phyloP scores from a whole-genome alignment of 805 yeast genomes.

The Candida pseudoglaebosa region DNA sequence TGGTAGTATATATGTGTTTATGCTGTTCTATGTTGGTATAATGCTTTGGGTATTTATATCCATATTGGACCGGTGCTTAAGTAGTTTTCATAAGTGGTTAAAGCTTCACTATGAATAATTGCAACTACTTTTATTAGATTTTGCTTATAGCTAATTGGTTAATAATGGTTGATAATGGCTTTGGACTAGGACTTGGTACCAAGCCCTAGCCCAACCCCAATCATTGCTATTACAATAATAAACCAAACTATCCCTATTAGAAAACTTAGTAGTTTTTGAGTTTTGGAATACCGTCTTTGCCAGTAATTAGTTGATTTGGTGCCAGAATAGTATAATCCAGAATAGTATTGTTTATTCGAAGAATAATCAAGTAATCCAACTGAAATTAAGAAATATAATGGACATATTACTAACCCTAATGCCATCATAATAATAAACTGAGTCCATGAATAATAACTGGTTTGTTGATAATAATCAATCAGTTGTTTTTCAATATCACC shows the following conservation, averaged over 20 bases:
- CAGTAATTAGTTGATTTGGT: constrained; percentile 7
- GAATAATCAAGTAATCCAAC: constrained; percentile 33
- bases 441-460: constrained; percentile 11
- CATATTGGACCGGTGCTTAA: too few species aligned
- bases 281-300: constrained; percentile 13
- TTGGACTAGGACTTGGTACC: constrained; percentile 16
- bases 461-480: neutral
- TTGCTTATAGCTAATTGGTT: too few species aligned
- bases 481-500: constrained; percentile 9
- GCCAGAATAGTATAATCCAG: constrained; percentile 15
- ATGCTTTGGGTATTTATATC: too few species aligned
- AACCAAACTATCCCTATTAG: constrained; percentile 33
- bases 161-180: too few species aligned
- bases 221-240: constrained; percentile 30
- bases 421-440: constrained; percentile 24
- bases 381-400: constrained; percentile 33
- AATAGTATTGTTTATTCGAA: constrained; percentile 16
- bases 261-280: constrained; percentile 30
- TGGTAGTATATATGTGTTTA: too few species aligned
- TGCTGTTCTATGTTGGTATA: too few species aligned
- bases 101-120: too few species aligned
- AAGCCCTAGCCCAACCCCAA: constrained; percentile 36
- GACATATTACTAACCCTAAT: constrained; percentile 33
- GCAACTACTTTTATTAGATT: constrained; percentile 1
- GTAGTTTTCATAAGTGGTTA: too few species aligned